Evolutionary conservation across 2,329 filamentous ascomycete genomes (phyloP).

Genomic region (Calonectria crousiana): DNA sequence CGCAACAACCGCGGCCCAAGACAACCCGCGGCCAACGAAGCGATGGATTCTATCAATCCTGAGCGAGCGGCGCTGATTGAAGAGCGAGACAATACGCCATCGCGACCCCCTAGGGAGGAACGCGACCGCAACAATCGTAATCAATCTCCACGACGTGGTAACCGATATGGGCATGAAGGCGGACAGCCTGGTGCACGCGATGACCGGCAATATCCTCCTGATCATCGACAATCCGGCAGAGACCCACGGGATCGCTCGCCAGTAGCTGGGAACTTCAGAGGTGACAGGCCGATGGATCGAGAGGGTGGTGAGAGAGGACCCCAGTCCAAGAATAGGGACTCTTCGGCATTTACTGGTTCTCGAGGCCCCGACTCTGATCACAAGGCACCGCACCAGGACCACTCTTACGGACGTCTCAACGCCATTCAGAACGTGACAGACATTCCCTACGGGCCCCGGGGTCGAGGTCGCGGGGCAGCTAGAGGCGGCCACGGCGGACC

Average conservation of each 20-base stretch:
- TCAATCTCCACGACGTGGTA: constrained; percentile 63
- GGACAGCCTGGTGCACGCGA: constrained; percentile 56
- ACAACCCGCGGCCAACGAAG: constrained; percentile 38
- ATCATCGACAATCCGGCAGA: constrained; percentile 47
- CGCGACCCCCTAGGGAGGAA: constrained; percentile 58
- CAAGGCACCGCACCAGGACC: constrained; percentile 67
- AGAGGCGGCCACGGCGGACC: constrained; percentile 51
- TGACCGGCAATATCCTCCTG: constrained; percentile 54
- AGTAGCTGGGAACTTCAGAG: constrained; percentile 43
- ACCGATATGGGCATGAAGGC: constrained; percentile 48
- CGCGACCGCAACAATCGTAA: constrained; percentile 56
- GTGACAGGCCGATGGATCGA: constrained; percentile 56
- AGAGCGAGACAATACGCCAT: constrained; percentile 51
- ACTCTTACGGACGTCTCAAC: constrained; percentile 73
- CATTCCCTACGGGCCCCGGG: constrained; percentile 69
- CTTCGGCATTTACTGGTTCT: constrained; percentile 51
- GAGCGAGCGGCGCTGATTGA: constrained; percentile 61
- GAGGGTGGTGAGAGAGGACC: constrained; percentile 45
- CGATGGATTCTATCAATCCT: constrained; percentile 59
- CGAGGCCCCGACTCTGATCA: constrained; percentile 63
- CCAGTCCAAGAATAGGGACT: constrained; percentile 56
- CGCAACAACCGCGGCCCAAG: constrained; percentile 43
- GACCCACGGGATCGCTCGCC: constrained; percentile 51
- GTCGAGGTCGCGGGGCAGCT: constrained; percentile 59
- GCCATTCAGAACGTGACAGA: constrained; percentile 59